Evolutionary conservation across 371 early-diverging fungal species (phyloP), one percentile per base, ranked within the genome.

Genomic region (Mortierella sp.): DNA sequence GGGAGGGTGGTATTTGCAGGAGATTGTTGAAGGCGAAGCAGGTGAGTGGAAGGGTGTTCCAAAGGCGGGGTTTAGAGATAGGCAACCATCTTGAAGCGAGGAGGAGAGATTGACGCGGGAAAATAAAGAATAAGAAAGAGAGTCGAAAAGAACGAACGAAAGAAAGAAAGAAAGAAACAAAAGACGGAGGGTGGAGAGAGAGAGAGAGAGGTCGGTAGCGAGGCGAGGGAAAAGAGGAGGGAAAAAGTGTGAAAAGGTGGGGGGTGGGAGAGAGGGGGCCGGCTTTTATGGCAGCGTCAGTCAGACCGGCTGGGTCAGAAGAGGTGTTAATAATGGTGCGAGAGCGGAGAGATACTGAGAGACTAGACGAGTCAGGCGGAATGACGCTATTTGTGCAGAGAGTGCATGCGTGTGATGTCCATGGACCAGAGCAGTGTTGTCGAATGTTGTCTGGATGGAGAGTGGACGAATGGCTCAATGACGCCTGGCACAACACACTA

Each of bases 21-120:
- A 10, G 10, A 10, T 10, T 34, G 34, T 34, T 34, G 51, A 50
- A 28, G 30, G 49, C 4, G 6, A 24, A 26, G 9, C 3, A 24
- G 21, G 26, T 23, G 49, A 26, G 24, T 48, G 26, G 8, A 8
- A 19, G 21, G 34, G 21, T n/a, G 2, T 12, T n/a, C n/a, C n/a
- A n/a, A n/a, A n/a, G 57, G 13, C 12, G 58, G 39, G 54, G 46
- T 58, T 60, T 61, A 68, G 62, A 46, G 69, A 10, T 12, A 21
- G 46, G 34, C 23, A 19, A 53, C 27, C 58, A 68, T 68, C 18
- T 42, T 61, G 43, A 24, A 49, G 43, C 6, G 18, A 31, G 47
- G 14, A 46, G 45, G 27, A 45, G 9, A 26, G 27, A 18, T 13
- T 42, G 51, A 45, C 51, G 38, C 39, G 53, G 34, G 19, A 38